Evolutionary conservation across 2,329 filamentous ascomycete genomes (phyloP).

Genomic region (Trichoderma sp.): DNA sequence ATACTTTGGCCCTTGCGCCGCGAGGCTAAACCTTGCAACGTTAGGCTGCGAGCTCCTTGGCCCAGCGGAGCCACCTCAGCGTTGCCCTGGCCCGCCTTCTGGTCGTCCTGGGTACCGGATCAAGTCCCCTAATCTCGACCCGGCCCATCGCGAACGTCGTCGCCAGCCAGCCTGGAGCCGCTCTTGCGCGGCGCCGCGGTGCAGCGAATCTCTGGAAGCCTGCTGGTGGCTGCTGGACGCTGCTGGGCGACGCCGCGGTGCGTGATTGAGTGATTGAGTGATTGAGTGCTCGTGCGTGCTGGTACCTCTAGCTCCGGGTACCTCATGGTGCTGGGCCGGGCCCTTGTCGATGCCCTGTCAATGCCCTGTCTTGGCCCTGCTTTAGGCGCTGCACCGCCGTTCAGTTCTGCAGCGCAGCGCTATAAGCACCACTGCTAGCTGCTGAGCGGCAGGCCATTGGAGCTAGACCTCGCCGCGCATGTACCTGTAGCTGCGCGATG

Average conservation of each 20-base stretch:
- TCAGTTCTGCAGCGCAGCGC: conserved; percentile 21
- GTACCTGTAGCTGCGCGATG: neutral
- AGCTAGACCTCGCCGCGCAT: neutral
- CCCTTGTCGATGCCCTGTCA: conserved; percentile 19
- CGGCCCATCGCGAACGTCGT: neutral
- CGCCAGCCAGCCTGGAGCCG: neutral
- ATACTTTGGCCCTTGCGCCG: conserved; percentile 10
- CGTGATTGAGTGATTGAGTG: neutral
- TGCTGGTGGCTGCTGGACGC: neutral
- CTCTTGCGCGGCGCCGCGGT: neutral
- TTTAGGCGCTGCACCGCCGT: neutral
- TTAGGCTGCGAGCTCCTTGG: conserved; percentile 28
- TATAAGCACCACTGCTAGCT: neutral
- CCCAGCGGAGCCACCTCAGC: conserved; percentile 20
- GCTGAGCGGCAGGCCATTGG: neutral
- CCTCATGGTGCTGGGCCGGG: conserved; percentile 21
- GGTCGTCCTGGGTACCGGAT: conserved; percentile 23
- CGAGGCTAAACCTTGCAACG: conserved; percentile 15
- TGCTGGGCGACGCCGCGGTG: neutral
- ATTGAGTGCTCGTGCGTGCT: neutral
- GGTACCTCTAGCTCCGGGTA: conserved; percentile 25
- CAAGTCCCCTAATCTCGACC: conserved; percentile 22
- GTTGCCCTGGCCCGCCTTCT: conserved; percentile 28
- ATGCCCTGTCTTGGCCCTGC: conserved; percentile 19
- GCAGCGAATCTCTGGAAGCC: neutral